Conservation (phyloP, 2,329 filamentous ascomycete species). For the Paraconiothyrium brasiliense region DNA sequence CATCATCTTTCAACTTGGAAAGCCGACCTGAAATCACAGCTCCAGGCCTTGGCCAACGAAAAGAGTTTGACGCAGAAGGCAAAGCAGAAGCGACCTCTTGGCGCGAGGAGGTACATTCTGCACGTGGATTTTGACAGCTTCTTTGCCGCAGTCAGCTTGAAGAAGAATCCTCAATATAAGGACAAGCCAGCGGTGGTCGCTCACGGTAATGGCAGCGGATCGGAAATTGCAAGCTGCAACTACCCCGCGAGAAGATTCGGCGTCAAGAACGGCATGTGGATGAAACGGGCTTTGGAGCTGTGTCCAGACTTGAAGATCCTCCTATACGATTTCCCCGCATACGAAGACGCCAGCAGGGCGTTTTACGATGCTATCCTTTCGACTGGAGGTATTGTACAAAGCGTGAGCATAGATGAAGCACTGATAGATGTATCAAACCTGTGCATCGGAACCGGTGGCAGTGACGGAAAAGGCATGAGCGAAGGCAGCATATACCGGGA, state of each 20-base stretch:
- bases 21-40: conserved; percentile 86
- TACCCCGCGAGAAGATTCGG: conserved; percentile 88
- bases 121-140: conserved; percentile 99
- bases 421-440: conserved; percentile 82
- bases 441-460: conserved; percentile 72
- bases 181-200: conserved; percentile 89
- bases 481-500: conserved; percentile 80
- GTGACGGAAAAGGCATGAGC: conserved; percentile 69
- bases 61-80: conserved; percentile 64
- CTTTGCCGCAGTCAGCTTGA: conserved; percentile 91
- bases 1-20: conserved; percentile 98
- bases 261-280: conserved; percentile 99
- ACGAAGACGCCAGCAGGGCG: conserved; percentile 86
- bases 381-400: conserved; percentile 86
- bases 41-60: conserved; percentile 82
- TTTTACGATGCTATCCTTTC: conserved; percentile 89
- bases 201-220: conserved; percentile 83
- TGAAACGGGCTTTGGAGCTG: conserved; percentile 85
- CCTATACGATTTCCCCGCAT: conserved; percentile 95
- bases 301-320: conserved; percentile 88
- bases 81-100: conserved; percentile 65
- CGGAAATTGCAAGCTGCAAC: conserved; percentile 97
- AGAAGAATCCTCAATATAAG: conserved; percentile 76
- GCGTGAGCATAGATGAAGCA: conserved; percentile 96
- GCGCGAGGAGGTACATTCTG: conserved; percentile 81